Evolutionary conservation across 345 rosid species (phyloP), one percentile per base, ranked within the genome.

Genomic region (Brassica juncea): DNA sequence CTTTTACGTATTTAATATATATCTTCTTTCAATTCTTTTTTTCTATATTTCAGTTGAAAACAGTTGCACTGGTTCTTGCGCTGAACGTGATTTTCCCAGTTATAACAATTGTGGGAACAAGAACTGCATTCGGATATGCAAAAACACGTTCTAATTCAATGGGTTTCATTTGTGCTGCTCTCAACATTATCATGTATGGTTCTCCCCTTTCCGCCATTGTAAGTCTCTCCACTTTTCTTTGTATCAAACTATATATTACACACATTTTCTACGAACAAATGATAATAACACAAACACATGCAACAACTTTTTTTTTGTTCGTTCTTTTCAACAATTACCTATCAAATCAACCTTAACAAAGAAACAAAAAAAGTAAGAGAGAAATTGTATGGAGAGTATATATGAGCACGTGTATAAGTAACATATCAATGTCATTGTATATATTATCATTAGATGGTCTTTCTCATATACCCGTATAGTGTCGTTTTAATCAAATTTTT

Each of bases 201-300:
- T 90, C 97, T 3, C 97, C 97, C 85, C 86, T 90, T 30, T 88
- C 92, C 8, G 95, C 86, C 27, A 87, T 90, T 88, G 95, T 92
- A 86, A 79, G 75, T 77, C 65, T 77, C 34, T 58, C 23, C n/a
- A 21, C 19, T 7, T 52, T 55, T 39, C 16, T 47, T 55, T 6
- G 66, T 67, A 4, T 65, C 11, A 58, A 14, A 21, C n/a, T 57
- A 54, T 66, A 44, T 12, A 23, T 8, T 23, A 15, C 30, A 31
- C 52, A 64, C 12, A 58, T 1, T 63, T 30, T 2, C 68, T 42
- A 15, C 68, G 37, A 21, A 10, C 34, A 21, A 64, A 31, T 25
- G 54, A 74, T 19, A 25, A 67, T 49, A 2, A 3, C 4, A 4
- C 63, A 47, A 2, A 8, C 6, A 4, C 63, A 47, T 19, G 15